Conservation (phyloP, 768 basidiomycete species). For the Kwoniella dendrophila region DNA sequence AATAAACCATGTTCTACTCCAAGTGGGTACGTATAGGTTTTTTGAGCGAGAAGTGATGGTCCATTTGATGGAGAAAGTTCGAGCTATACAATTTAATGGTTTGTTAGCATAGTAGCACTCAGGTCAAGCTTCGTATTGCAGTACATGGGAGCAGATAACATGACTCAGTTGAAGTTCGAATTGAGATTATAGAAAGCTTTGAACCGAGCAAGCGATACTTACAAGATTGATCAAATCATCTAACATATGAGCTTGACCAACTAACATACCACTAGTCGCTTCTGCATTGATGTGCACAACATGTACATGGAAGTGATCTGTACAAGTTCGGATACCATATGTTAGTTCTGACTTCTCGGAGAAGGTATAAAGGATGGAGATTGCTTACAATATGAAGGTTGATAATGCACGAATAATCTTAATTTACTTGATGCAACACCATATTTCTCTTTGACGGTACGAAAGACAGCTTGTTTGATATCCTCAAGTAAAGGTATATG, state of each 20-base stretch:
- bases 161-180: not conserved
- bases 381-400: constrained; percentile 86
- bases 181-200: not conserved
- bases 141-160: not conserved
- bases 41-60: constrained; percentile 65
- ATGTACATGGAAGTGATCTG: constrained; percentile 96
- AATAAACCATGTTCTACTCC: constrained; percentile 79
- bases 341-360: not conserved
- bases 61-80: constrained; percentile 61
- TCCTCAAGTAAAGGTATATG: constrained; percentile 71
- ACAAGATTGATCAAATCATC: constrained; percentile 90
- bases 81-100: constrained; percentile 60
- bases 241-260: constrained; percentile 89
- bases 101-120: not conserved
- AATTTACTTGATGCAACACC: constrained; percentile 66
- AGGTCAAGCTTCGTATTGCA: not conserved
- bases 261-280: constrained; percentile 69
- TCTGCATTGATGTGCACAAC: constrained; percentile 77
- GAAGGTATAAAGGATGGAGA: not conserved
- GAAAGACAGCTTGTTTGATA: constrained; percentile 65
- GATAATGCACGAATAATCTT: constrained; percentile 88
- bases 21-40: constrained; percentile 79
- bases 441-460: constrained; percentile 67
- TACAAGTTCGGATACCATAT: not conserved
- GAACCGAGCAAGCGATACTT: constrained; percentile 23